Conservation (phyloP, 2,329 filamentous ascomycete species). For the Penicillium sp. region DNA sequence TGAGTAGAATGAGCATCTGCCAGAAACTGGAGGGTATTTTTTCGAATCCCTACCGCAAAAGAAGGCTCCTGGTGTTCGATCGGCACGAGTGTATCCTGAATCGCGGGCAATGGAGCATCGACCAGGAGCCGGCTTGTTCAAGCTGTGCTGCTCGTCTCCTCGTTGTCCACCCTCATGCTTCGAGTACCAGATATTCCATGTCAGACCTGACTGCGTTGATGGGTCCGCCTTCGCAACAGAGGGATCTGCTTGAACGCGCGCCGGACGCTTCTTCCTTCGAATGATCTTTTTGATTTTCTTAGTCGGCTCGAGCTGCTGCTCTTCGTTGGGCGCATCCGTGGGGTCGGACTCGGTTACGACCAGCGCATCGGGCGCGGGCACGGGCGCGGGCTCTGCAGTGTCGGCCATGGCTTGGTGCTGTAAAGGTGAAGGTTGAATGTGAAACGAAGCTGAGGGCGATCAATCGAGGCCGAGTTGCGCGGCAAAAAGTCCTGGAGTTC, state of each 20-base stretch:
- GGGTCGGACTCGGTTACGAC: slow-evolving; percentile 19
- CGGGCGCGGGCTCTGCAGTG: slow-evolving; percentile 22
- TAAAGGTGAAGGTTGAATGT: background rate
- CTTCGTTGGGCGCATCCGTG: slow-evolving; percentile 37
- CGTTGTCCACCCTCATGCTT: slow-evolving; percentile 85
- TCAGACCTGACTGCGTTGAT: slow-evolving; percentile 88
- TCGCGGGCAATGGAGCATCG: slow-evolving; percentile 87
- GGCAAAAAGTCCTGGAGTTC: background rate
- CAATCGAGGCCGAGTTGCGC: background rate
- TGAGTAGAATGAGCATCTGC: background rate
- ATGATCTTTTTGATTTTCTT: slow-evolving; percentile 89
- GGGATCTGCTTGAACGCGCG: slow-evolving; percentile 87
- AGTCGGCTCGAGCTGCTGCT: slow-evolving; percentile 29
- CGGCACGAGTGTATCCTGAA: slow-evolving; percentile 76
- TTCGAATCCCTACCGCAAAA: slow-evolving; percentile 74
- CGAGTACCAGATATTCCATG: slow-evolving; percentile 99
- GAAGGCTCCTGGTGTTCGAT: slow-evolving; percentile 76
- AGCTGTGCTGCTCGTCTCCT: slow-evolving; percentile 89
- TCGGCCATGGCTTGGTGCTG: slow-evolving; percentile 33
- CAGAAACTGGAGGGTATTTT: background rate
- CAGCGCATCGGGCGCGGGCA: slow-evolving; percentile 16
- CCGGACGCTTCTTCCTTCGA: slow-evolving; percentile 85
- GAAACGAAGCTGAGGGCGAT: slow-evolving; percentile 5
- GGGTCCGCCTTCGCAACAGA: slow-evolving; percentile 80
- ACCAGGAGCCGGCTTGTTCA: slow-evolving; percentile 77